phyloP scores from a whole-genome alignment of 2,329 filamentous ascomycete species.

The Alternaria panax region DNA sequence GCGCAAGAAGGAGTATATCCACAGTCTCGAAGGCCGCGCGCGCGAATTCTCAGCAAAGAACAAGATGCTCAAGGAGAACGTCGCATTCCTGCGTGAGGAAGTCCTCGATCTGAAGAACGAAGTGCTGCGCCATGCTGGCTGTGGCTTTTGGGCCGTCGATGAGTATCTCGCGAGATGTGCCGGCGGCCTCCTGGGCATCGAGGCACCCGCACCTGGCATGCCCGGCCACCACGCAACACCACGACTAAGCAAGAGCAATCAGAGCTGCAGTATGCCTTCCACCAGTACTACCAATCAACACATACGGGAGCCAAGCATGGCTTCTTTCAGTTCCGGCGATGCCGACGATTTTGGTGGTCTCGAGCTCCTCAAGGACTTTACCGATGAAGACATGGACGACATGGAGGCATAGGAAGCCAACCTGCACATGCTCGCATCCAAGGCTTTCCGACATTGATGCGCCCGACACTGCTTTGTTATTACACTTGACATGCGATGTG shows the following conservation, averaged over 20 bases:
- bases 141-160: conserved; percentile 48
- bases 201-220: conserved; percentile 16
- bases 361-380: conserved; percentile 43
- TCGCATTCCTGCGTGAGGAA: conserved; percentile 46
- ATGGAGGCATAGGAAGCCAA: conserved; percentile 12
- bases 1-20: conserved; percentile 69
- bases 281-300: conserved; percentile 16
- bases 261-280: conserved; percentile 14
- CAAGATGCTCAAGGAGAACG: conserved; percentile 45
- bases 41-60: conserved; percentile 49
- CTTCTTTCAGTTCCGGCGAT: conserved; percentile 25
- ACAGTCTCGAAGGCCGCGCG: conserved; percentile 58
- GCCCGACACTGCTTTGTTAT: background rate
- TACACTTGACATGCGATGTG: background rate
- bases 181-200: conserved; percentile 43
- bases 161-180: conserved; percentile 49
- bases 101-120: conserved; percentile 49
- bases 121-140: conserved; percentile 47
- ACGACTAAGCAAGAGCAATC: conserved; percentile 10
- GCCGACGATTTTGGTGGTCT: conserved; percentile 38
- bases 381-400: conserved; percentile 36
- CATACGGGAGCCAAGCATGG: conserved; percentile 14
- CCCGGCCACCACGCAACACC: conserved; percentile 1
- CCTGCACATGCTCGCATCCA: background rate
- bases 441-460: background rate